These are phyloP conservation scores for Phycomyces blakesleeanus DNA, from an alignment of 192 early-diverging fungal genomes.

Conservation along the genomic window DNA sequence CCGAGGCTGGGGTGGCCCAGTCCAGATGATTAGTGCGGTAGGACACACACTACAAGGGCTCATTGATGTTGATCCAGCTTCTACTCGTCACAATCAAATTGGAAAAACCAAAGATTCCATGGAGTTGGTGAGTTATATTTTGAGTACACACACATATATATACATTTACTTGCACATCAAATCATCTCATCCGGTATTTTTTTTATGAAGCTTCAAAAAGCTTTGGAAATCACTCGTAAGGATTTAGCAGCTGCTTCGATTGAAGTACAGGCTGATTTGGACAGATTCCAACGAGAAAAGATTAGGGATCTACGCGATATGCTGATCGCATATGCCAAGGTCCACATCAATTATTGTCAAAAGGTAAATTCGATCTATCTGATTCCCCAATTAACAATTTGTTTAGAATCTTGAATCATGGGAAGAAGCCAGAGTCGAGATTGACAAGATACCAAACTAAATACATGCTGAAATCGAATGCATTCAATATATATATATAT, in stretches of 20 bases:
- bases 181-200: no score
- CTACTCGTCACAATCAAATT: conserved; percentile 84
- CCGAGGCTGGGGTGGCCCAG: conserved; percentile 40
- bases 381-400: conserved; percentile 2
- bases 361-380: conserved; percentile 43
- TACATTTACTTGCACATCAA: no score
- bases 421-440: conserved; percentile 48
- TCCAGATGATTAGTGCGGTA: conserved; percentile 53
- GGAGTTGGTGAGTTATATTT: no score
- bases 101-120: conserved; percentile 83
- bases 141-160: no score
- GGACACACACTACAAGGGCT: conserved; percentile 83
- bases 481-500: background rate
- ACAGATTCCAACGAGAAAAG: conserved; percentile 94
- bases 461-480: background rate
- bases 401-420: conserved; percentile 52
- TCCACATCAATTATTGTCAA: conserved; percentile 68
- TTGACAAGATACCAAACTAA: conserved; percentile 42
- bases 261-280: conserved; percentile 84
- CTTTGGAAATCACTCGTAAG: conserved; percentile 63
- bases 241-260: conserved; percentile 77
- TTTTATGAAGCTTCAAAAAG: conserved; percentile 37
- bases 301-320: conserved; percentile 79
- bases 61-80: conserved; percentile 93
- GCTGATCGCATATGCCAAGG: conserved; percentile 70